Evolutionary conservation across 31 red algal species (phyloP).

Genomic region (Odonthalia washingtoniensis): DNA sequence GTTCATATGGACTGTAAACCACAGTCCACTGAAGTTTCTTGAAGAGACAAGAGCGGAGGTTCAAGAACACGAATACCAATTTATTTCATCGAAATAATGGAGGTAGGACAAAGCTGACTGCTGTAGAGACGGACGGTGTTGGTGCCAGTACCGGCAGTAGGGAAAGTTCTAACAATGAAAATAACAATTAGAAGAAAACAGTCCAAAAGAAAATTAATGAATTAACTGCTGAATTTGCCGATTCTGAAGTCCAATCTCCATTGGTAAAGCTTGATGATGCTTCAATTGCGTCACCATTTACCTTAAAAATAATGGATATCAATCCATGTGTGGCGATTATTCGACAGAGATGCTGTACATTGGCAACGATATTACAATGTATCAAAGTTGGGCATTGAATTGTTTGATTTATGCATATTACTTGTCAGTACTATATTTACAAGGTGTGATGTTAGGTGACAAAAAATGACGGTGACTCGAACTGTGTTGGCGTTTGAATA

Average conservation of each 20-base stretch:
- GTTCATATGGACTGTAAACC: background rate
- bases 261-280: constrained; percentile 99
- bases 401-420: constrained; percentile 92
- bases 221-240: constrained; percentile 63
- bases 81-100: constrained; percentile 51
- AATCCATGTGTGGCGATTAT: constrained; percentile 87
- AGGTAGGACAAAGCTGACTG: constrained; percentile 4
- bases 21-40: background rate
- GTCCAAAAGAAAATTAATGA: constrained; percentile 75
- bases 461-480: constrained; percentile 91
- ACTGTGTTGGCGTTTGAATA: constrained; percentile 83
- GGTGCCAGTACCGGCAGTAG: too few relatives aligned
- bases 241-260: constrained; percentile 80
- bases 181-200: constrained; percentile 2
- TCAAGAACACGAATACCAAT: constrained; percentile 30
- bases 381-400: constrained; percentile 96
- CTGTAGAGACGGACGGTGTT: background rate
- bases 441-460: constrained; percentile 95
- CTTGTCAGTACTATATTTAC: constrained; percentile 93
- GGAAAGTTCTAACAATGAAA: background rate
- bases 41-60: background rate
- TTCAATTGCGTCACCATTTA: constrained; percentile 98
- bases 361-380: constrained; percentile 98
- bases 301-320: constrained; percentile 93
- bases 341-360: constrained; percentile 96